Conservation (phyloP, 192 early-diverging fungal species). For the Piromyces finnis region DNA sequence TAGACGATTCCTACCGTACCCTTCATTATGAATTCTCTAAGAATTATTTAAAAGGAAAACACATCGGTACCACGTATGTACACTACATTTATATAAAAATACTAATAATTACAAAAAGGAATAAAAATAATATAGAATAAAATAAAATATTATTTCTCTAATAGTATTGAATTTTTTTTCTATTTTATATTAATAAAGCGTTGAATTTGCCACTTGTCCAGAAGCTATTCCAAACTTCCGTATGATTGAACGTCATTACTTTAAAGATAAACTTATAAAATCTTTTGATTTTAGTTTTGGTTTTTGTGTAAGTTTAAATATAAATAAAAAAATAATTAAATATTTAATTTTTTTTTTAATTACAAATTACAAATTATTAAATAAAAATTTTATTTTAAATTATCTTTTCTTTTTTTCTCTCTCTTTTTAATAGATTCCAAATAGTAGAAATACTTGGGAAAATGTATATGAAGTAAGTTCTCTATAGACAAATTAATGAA, state of each 20-base stretch:
- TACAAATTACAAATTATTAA: no score
- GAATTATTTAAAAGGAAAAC: neutral
- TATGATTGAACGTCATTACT: slow-evolving; percentile 39
- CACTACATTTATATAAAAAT: no score
- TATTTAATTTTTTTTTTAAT: no score
- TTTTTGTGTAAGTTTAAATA: slow-evolving; percentile 14
- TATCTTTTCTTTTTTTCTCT: no score
- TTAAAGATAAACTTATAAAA: slow-evolving; percentile 22
- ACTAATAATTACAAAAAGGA: no score
- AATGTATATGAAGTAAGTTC: slow-evolving; percentile 17
- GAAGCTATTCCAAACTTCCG: slow-evolving; percentile 18
- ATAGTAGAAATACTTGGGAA: slow-evolving; percentile 31
- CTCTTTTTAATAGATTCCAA: slow-evolving; percentile 14
- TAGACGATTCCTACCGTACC: neutral
- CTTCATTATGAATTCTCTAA: neutral
- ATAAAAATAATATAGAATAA: no score
- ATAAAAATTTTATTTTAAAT: no score
- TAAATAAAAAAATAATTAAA: neutral
- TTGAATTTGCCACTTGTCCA: slow-evolving; percentile 29
- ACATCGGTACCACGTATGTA: neutral
- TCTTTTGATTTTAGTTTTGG: slow-evolving; percentile 37
- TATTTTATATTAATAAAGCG: slow-evolving; percentile 8
- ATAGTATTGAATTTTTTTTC: no score
- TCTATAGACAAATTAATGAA: neutral
- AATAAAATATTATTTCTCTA: no score